A percentile compares a stretch with the other conserved stretches of the same genome.
These are phyloP conservation scores for Jackrogersella minutella DNA, from an alignment of 495 filamentous ascomycete genomes.

Conservation along the genomic window DNA sequence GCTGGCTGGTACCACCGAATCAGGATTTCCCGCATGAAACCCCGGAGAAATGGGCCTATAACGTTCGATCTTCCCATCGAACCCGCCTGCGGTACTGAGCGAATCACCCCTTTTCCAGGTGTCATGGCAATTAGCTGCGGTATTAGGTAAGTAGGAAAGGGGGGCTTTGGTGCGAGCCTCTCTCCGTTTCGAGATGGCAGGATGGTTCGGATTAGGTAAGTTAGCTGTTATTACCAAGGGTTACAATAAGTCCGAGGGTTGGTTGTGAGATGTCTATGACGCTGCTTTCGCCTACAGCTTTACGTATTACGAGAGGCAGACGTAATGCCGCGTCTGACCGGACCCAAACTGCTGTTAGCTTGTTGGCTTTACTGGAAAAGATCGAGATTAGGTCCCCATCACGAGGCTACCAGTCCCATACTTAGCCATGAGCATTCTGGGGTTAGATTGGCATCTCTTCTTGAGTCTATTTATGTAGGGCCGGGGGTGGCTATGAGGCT, in stretches of 20 bases:
- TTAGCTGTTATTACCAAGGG: neutral
- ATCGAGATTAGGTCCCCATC: slow-evolving; percentile 34
- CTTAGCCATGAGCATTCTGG: neutral
- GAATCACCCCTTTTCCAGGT: slow-evolving; percentile 6
- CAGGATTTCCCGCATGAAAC: slow-evolving; percentile 37
- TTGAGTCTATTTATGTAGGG: neutral
- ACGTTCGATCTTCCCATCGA: neutral
- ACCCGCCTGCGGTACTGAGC: slow-evolving; percentile 2
- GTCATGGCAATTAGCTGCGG: neutral
- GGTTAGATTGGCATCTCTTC: neutral
- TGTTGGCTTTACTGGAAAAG: no score
- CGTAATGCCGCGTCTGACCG: slow-evolving; percentile 35
- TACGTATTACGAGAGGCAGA: slow-evolving; percentile 22
- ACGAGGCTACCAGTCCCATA: slow-evolving; percentile 3
- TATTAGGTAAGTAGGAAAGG: neutral
- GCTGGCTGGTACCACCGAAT: slow-evolving; percentile 12
- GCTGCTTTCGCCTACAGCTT: neutral
- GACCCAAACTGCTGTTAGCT: slow-evolving; percentile 7
- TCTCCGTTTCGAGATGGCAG: neutral
- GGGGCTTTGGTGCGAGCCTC: neutral
- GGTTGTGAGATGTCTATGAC: slow-evolving; percentile 29
- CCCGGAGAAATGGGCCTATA: slow-evolving; percentile 16
- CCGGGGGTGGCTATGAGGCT: neutral
- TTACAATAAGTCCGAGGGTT: neutral
- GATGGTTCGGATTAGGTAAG: slow-evolving; percentile 15